Conservation (phyloP, 495 filamentous ascomycete genomes). For the Xylaria cubensis region DNA sequence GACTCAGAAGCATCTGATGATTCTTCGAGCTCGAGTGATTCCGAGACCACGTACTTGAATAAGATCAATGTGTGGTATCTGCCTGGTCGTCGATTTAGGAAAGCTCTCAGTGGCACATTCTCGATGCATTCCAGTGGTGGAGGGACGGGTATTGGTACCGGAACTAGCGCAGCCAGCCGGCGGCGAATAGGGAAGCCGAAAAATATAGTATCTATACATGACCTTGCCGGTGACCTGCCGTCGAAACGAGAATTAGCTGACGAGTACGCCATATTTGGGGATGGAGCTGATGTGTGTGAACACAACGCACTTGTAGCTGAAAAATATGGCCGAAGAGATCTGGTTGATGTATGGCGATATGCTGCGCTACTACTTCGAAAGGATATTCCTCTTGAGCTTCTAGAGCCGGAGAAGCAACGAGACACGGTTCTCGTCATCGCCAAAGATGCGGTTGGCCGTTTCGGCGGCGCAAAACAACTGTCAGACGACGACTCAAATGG, state of each 20-base stretch:
- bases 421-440: slow-evolving; percentile 69
- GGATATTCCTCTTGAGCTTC: slow-evolving; percentile 72
- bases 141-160: slow-evolving; percentile 60
- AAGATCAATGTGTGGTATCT: slow-evolving; percentile 55
- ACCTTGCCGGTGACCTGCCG: slow-evolving; percentile 71
- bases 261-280: slow-evolving; percentile 84
- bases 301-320: slow-evolving; percentile 83
- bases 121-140: slow-evolving; percentile 58
- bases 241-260: slow-evolving; percentile 76
- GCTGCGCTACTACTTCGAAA: slow-evolving; percentile 77
- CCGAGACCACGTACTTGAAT: slow-evolving; percentile 69
- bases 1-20: slow-evolving; percentile 70
- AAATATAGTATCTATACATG: slow-evolving; percentile 71
- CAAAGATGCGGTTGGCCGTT: slow-evolving; percentile 58
- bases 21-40: slow-evolving; percentile 71
- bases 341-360: slow-evolving; percentile 86
- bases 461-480: slow-evolving; percentile 28
- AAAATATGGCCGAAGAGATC: slow-evolving; percentile 72
- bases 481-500: slow-evolving; percentile 16
- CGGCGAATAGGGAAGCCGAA: slow-evolving; percentile 52
- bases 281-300: slow-evolving; percentile 75
- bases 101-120: slow-evolving; percentile 54
- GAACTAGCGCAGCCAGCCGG: slow-evolving; percentile 55
- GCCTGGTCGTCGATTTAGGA: slow-evolving; percentile 51
- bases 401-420: slow-evolving; percentile 50